phyloP scores from a whole-genome alignment of 345 rosid species.

The Salix caprea region DNA sequence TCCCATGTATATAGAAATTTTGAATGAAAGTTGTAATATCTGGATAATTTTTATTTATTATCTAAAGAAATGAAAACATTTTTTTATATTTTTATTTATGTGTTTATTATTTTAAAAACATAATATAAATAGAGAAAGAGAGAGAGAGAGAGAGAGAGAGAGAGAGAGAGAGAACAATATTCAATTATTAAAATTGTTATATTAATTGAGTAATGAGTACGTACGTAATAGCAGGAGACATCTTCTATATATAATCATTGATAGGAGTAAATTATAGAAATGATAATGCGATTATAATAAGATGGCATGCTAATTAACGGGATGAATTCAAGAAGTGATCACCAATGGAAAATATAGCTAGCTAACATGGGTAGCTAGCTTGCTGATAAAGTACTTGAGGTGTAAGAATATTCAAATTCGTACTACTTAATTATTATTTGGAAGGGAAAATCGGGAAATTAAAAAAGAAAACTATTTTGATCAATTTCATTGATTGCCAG shows the following conservation, averaged over 20 bases:
- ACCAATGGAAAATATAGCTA: conserved; percentile 14
- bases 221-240: background rate
- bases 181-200: no score
- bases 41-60: no score
- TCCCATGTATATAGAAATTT: no score
- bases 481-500: conserved; percentile 2
- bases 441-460: background rate
- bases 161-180: background rate
- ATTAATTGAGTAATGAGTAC: no score
- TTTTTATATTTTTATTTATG: no score
- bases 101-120: no score
- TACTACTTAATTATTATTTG: background rate
- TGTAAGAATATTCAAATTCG: background rate
- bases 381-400: conserved; percentile 14
- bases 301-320: background rate
- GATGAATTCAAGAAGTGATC: background rate
- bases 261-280: background rate
- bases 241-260: background rate
- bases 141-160: background rate
- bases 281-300: background rate
- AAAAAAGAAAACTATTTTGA: background rate
- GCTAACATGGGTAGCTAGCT: background rate
- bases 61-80: no score
- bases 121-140: no score
- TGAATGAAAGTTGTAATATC: no score